Evolutionary conservation across 768 basidiomycete species (phyloP), one percentile per base, ranked within the genome.

Genomic region (Tricholomella constricta): DNA sequence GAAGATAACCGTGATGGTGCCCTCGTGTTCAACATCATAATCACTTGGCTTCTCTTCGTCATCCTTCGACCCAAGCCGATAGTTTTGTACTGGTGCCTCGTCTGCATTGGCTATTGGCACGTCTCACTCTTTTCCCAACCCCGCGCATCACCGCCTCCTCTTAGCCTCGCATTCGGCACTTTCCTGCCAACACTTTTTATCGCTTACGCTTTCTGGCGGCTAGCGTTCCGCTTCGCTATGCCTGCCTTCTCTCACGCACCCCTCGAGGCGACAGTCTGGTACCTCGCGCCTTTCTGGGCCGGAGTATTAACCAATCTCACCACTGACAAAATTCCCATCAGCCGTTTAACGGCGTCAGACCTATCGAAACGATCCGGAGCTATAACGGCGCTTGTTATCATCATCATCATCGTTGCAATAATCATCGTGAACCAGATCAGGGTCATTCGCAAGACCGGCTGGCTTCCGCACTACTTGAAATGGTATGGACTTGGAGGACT

Each of bases 101-200:
- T 89, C 6, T 89, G 83, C 71, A 88, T 90, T 40, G 88, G 91
- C 2, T 94, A 82, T 65, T 94, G 92, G 91, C 91, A 94, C 59
- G 75, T 91, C 48, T 74, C 82, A 0, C 78, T 94, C 35, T 92
- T 91, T 61, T 88, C 88, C 8, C 86, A 93, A 61, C 87, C 88
- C 6, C 80, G 72, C 41, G 76, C 74, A 1, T 76, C 76, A 6
- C 87, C 89, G 31, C 91, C 93, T 5, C 78, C 79, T 23, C 69
- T 94, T 51, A 82, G 87, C 50, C 72, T 75, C n/a, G 89, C 83
- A 6, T 92, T 94, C 58, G 81, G 79, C 26, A 79, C 81, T 5
- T 94, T 94, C 71, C 75, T 94, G 8, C 91, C 92, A 0, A 68
- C 80, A 0, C 74, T 94, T 19, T 94, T 92, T 61, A 81, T 92